Evolutionary conservation across 371 early-diverging fungal genomes (phyloP), one percentile per base, ranked within the genome.

Genomic region (Conidiobolus coronatus): DNA sequence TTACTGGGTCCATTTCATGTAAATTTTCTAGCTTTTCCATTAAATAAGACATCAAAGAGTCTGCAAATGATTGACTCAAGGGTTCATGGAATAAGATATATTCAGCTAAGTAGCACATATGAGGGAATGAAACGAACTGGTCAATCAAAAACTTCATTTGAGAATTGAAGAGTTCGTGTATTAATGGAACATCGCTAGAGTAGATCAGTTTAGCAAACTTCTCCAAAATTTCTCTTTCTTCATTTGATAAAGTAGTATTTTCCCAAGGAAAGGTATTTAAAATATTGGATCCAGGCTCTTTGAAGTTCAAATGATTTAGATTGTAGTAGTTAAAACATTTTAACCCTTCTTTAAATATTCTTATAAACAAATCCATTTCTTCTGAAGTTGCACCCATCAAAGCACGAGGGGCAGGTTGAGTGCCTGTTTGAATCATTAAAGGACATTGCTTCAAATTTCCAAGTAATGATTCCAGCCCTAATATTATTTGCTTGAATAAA

Each of bases 141-240:
- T 86, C 80, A 55, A 91, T 86, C 17, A 93, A 69, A 50, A 72
- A 82, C 14, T 67, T 74, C 48, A 97, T 79, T 55, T 94, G 80
- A 0, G 87, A 75, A 3, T 81, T 64, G 52, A 95, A 84, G 3
- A 97, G 75, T 52, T 97, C 98, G 57, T 92, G 92, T 59, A 94
- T 93, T 0, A 91, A 72, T 2, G 87, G 75, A 0, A 88, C 85
- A 51, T 96, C 94, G 8, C 93, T 59, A 24, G 66, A 55, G 5
- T 81, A 79, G 60, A 94, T 93, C 1, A 87, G 75, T 33, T 78
- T 71, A 0, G 86, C 81, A 64, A 96, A 90, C 24, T 73, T 73
- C 51, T 97, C 98, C 20, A 89, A 64, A 1, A 80, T 75, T 50
- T 97, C 95, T 54, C 85, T 88, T 50, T 85, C 87, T 40, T 81